phyloP scores from a whole-genome alignment of 169 alveolate species.

The Plasmodium berghei region DNA sequence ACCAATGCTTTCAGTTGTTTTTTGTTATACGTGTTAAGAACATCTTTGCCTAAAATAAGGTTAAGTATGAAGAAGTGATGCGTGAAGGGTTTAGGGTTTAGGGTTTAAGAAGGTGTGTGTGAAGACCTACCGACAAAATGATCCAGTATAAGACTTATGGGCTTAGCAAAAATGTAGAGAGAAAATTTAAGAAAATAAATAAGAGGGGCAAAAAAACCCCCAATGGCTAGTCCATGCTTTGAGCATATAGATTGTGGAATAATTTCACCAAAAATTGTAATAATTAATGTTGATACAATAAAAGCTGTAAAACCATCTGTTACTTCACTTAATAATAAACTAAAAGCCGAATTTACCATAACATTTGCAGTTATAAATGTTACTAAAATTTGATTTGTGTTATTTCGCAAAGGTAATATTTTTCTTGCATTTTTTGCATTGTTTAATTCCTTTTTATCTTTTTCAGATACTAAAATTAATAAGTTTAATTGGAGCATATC shows the following conservation, averaged over 20 bases:
- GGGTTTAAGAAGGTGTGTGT: too few relatives aligned
- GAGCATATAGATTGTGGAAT: conserved; percentile 91
- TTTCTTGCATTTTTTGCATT: conserved; percentile 87
- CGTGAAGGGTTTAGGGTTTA: too few relatives aligned
- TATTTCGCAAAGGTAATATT: conserved; percentile 89
- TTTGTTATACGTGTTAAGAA: conserved; percentile 77
- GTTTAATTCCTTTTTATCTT: conserved; percentile 81
- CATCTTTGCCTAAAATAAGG: conserved; percentile 73
- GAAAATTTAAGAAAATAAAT: conserved; percentile 76
- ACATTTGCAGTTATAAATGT: conserved; percentile 91
- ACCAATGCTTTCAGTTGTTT: conserved; percentile 84
- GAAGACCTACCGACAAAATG: conserved; percentile 77
- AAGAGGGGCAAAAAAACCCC: conserved; percentile 88
- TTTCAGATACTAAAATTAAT: conserved; percentile 83
- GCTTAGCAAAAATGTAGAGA: conserved; percentile 86
- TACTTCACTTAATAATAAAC: conserved; percentile 89
- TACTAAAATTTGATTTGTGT: conserved; percentile 89
- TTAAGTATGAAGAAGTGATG: too few relatives aligned
- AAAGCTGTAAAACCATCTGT: conserved; percentile 87
- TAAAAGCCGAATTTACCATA: conserved; percentile 89
- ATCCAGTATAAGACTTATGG: conserved; percentile 82
- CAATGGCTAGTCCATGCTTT: conserved; percentile 88
- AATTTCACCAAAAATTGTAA: conserved; percentile 91
- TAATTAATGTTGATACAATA: conserved; percentile 86
- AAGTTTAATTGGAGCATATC: conserved; percentile 89